These are phyloP conservation scores for Pistacia atlantica DNA, from an alignment of 345 rosid species.

Conservation along the genomic window DNA sequence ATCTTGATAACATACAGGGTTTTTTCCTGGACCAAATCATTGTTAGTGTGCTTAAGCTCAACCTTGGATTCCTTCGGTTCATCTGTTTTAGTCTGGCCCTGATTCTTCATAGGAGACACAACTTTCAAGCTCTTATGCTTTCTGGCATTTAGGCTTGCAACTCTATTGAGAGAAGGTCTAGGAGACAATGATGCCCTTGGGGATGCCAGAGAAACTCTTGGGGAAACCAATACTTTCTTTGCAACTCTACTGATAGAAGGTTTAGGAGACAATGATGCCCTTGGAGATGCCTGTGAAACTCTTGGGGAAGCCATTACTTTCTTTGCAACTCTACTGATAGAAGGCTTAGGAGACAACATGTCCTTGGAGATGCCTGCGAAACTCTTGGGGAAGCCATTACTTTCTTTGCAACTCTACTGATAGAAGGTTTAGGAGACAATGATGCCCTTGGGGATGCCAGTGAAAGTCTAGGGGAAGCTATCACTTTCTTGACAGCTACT, in stretches of 20 bases:
- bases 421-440: constrained; percentile 28
- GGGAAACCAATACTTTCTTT: constrained; percentile 35
- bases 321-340: neutral
- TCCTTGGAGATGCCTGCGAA: constrained; percentile 22
- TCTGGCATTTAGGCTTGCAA: constrained; percentile 36
- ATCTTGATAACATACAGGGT: constrained; percentile 64
- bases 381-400: constrained; percentile 29
- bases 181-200: constrained; percentile 36
- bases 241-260: constrained; percentile 21
- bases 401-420: constrained; percentile 33
- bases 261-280: constrained; percentile 28
- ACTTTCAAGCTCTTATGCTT: constrained; percentile 37
- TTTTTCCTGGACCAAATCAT: constrained; percentile 53
- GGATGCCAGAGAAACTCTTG: constrained; percentile 31
- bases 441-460: constrained; percentile 22
- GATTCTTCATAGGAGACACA: constrained; percentile 36
- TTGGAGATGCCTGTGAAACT: constrained; percentile 19
- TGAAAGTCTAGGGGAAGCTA: constrained; percentile 24
- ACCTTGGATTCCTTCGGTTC: constrained; percentile 29
- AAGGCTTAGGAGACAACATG: neutral
- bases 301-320: constrained; percentile 25
- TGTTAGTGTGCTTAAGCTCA: constrained; percentile 21
- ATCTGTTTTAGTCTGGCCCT: constrained; percentile 29
- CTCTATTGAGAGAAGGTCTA: constrained; percentile 30
- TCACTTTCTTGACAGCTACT: constrained; percentile 15